Base-by-base conservation (phyloP, 768 basidiomycete species). In the Russula olivacea region DNA sequence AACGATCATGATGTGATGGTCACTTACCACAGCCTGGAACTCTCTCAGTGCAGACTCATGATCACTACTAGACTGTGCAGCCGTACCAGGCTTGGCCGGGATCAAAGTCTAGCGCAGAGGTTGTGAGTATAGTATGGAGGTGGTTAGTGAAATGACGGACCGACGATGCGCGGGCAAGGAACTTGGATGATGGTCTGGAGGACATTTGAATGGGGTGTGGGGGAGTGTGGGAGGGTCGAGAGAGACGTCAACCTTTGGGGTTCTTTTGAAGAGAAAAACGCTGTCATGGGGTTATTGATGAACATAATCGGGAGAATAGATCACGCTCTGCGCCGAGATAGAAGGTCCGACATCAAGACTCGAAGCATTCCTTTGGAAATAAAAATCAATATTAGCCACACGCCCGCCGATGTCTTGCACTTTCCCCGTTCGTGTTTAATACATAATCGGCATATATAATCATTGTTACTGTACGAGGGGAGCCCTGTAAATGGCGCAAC, bases 21-120 rank as follows among this genome's bases (percentile, higher is more conserved):
- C 14, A 28, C 63, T 25, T 25, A 64, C 63, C 11, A 32, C 38
- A 12, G 47, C 48, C 53, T 64, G 30, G 54, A 64, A 64, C 3
- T 55, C 63, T 30, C 1, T 43, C 30, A 59, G 48, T 2, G 63
- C 58, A 1, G 53, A 19, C 19, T 64, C 63, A 3, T 57, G 43
- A 34, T 59, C 54, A 1, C 43, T 12, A 12, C 21, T 12, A 19
- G 54, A 4, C 25, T n/a, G 53, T 14, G 45, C 28, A 11, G 25
- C 10, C 3, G 1, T n/a, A 14, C 21, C 17, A 19, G 41, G 6
- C 40, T n/a, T 55, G 47, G n/a, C 43, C 7, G 52, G 28, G 40
- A 43, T 51, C 34, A 55, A 32, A 6, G 14, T 30, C 58, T 64
- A n/a, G n/a, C 5, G 11, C 3, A 36, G 0, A 6, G 11, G 4